A percentile compares a stretch with the other conserved stretches of the same genome.
Evolutionary conservation across 2,329 filamentous ascomycete genomes (phyloP).

Genomic region (Monilinia polystroma): DNA sequence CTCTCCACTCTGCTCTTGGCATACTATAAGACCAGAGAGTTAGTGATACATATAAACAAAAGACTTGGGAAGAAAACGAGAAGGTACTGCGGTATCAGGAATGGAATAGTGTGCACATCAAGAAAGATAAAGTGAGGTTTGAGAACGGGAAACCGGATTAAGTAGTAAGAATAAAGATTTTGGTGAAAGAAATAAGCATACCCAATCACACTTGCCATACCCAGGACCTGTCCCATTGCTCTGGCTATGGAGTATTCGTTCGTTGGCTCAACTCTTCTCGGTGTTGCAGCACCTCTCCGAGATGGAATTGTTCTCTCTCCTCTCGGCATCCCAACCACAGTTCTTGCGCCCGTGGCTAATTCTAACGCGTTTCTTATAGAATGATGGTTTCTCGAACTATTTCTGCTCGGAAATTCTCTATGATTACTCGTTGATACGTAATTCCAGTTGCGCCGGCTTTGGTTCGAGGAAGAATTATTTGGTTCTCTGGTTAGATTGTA

Average conservation of each 20-base stretch:
- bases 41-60: no score
- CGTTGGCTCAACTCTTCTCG: not conserved
- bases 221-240: not conserved
- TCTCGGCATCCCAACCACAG: not conserved
- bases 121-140: no score
- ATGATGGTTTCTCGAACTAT: not conserved
- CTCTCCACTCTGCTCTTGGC: not conserved
- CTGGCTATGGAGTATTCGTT: not conserved
- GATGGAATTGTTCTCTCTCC: not conserved
- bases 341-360: not conserved
- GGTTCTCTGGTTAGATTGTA: no score
- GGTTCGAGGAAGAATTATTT: not conserved
- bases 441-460: not conserved
- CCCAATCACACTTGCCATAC: not conserved
- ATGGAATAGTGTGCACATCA: no score
- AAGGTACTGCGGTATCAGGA: no score
- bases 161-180: no score
- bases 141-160: no score
- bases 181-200: no score
- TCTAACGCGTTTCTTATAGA: not conserved
- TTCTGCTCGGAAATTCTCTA: fast-evolving
- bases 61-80: no score
- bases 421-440: not conserved
- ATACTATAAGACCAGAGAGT: not conserved
- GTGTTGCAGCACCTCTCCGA: fast-evolving